A percentile compares a stretch with the other conserved stretches of the same genome.
phyloP scores from a whole-genome alignment of 1,284 basidiomycete genomes.

The Marasmius oreades region DNA sequence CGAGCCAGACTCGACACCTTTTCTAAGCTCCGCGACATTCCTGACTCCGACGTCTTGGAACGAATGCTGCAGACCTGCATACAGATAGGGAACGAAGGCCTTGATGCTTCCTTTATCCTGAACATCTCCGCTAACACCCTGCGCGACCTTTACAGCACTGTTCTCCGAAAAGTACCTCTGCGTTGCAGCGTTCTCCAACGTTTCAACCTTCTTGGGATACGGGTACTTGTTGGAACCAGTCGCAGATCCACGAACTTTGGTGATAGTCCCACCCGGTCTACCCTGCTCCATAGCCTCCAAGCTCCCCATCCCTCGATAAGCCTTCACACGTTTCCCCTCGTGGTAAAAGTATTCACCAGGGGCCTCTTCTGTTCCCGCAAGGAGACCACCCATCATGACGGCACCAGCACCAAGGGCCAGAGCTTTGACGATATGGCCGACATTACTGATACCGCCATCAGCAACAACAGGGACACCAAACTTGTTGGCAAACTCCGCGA shows the following conservation, averaged over 20 bases:
- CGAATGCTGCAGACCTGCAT: constrained; percentile 93
- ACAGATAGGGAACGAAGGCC: constrained; percentile 90
- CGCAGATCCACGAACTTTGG: constrained; percentile 28
- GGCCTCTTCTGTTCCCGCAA: constrained; percentile 96
- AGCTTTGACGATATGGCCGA: constrained; percentile 98
- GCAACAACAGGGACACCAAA: constrained; percentile 98
- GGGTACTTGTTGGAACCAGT: constrained; percentile 44
- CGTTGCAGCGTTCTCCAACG: constrained; percentile 93
- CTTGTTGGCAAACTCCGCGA: constrained; percentile 88
- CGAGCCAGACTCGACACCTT: constrained; percentile 58
- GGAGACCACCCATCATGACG: constrained; percentile 98
- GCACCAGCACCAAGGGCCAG: constrained; percentile 90
- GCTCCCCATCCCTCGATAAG: constrained; percentile 98
- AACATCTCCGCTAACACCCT: constrained; percentile 96
- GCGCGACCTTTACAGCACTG: constrained; percentile 94
- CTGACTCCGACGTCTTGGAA: constrained; percentile 91
- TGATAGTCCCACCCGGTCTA: constrained; percentile 37
- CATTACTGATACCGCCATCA: constrained; percentile 96
- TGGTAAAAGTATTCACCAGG: constrained; percentile 99
- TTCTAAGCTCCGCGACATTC: constrained; percentile 61
- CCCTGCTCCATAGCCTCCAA: constrained; percentile 96
- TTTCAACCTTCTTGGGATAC: constrained; percentile 40
- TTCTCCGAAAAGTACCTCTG: constrained; percentile 97
- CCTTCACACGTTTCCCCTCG: constrained; percentile 97
- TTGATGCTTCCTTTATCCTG: constrained; percentile 95